A percentile compares a stretch with the other conserved stretches of the same genome.
These are phyloP conservation scores for Plenodomus lindquistii DNA, from an alignment of 2,329 filamentous ascomycete genomes.

Conservation along the genomic window DNA sequence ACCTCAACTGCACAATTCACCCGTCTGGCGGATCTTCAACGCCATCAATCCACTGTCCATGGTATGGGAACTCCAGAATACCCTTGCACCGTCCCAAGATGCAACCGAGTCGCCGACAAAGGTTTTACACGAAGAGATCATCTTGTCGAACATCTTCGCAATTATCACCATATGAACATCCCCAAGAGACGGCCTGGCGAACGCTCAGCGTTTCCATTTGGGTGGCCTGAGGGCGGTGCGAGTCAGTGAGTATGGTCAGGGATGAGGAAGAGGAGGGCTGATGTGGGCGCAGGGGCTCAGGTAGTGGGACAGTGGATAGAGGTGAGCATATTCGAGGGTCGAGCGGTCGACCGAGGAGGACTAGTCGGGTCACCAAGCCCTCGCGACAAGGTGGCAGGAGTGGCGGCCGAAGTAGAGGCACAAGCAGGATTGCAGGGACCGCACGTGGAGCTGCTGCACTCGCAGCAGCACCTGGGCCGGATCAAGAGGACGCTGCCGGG, in stretches of 20 bases:
- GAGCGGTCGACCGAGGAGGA: not conserved
- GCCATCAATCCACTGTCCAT: slow-evolving; percentile 42
- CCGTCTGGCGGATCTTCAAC: slow-evolving; percentile 41
- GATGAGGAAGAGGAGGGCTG: slow-evolving; percentile 2
- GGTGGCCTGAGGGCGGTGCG: slow-evolving; percentile 21
- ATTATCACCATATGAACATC: slow-evolving; percentile 57
- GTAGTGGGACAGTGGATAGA: not conserved
- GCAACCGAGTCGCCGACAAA: slow-evolving; percentile 38
- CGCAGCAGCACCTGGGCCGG: not conserved
- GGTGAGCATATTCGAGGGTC: slow-evolving; percentile 1
- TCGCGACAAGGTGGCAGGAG: slow-evolving; percentile 6
- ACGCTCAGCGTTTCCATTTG: slow-evolving; percentile 34
- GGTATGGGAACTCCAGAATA: slow-evolving; percentile 34
- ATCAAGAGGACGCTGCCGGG: not conserved
- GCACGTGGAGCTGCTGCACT: not conserved
- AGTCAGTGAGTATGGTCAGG: slow-evolving; percentile 9
- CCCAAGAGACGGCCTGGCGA: slow-evolving; percentile 44
- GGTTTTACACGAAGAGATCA: slow-evolving; percentile 63
- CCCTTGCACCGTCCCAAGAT: slow-evolving; percentile 35
- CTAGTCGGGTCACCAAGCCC: slow-evolving; percentile 6
- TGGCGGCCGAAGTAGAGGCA: slow-evolving; percentile 3
- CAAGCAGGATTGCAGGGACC: not conserved
- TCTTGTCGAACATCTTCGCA: slow-evolving; percentile 60
- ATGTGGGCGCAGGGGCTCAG: not conserved
- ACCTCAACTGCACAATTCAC: slow-evolving; percentile 41